Conservation (phyloP, 2,329 filamentous ascomycete genomes). For the Aspergillus pseudotamarii region DNA sequence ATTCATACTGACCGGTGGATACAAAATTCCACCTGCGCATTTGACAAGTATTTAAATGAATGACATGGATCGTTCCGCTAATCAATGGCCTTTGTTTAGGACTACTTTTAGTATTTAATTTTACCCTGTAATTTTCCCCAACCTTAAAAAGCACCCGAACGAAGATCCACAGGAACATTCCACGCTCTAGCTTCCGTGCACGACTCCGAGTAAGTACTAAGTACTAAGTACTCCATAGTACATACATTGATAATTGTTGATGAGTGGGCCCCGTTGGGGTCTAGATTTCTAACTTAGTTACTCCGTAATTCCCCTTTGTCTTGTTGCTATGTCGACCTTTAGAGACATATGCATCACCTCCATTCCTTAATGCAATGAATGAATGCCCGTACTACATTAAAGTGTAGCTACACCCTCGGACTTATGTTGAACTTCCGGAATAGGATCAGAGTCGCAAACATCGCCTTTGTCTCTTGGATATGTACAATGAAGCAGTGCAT, state of each 20-base stretch:
- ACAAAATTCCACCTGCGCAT: neutral
- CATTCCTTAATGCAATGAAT: neutral
- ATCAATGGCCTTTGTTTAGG: neutral
- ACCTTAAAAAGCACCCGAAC: slow-evolving; percentile 3
- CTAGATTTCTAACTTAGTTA: neutral
- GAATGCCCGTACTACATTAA: neutral
- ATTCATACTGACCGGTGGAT: neutral
- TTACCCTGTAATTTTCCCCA: neutral
- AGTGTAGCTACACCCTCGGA: neutral
- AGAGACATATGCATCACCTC: neutral
- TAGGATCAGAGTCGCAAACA: neutral
- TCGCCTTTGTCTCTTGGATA: neutral
- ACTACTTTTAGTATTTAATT: neutral
- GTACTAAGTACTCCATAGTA: too few relatives aligned
- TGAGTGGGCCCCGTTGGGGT: neutral
- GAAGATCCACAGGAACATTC: slow-evolving; percentile 12
- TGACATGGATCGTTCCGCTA: neutral
- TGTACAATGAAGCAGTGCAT: neutral
- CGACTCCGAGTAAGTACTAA: neutral
- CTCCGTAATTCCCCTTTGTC: neutral
- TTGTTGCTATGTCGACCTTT: neutral
- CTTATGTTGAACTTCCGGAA: neutral
- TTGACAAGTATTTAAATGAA: neutral
- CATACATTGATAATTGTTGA: neutral
- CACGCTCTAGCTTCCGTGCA: slow-evolving; percentile 7